Percentiles rank a stretch among this genome's conserved stretches.
These are phyloP conservation scores for Alternaria consortialis DNA, from an alignment of 2,329 filamentous ascomycete genomes.

Conservation along the genomic window DNA sequence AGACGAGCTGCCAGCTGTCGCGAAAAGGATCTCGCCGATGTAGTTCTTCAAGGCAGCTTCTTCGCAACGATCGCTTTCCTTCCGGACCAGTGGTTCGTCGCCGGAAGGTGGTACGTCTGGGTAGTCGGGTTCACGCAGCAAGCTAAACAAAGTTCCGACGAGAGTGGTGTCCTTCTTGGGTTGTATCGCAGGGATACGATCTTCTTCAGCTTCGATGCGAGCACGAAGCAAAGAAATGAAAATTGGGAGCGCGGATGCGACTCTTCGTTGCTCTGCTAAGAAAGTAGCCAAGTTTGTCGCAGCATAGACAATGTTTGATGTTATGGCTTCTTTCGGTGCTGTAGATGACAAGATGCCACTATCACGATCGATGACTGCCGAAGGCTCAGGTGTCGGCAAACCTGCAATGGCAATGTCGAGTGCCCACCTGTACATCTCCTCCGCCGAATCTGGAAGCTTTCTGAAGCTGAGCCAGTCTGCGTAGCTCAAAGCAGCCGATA, in stretches of 20 bases:
- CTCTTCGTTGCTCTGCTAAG: conserved; percentile 73
- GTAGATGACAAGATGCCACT: conserved; percentile 69
- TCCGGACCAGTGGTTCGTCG: conserved; percentile 70
- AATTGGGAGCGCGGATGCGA: conserved; percentile 78
- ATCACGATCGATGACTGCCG: conserved; percentile 65
- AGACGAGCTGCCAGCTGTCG: conserved; percentile 61
- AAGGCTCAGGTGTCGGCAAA: conserved; percentile 53
- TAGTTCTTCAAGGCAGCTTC: conserved; percentile 88
- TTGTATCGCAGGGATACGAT: conserved; percentile 31
- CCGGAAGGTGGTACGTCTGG: conserved; percentile 77
- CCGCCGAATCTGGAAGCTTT: conserved; percentile 68
- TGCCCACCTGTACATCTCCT: conserved; percentile 78
- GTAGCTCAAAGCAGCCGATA: conserved; percentile 84
- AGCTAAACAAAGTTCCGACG: conserved; percentile 38
- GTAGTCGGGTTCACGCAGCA: conserved; percentile 66
- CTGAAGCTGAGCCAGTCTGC: conserved; percentile 88
- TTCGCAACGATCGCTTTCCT: conserved; percentile 74
- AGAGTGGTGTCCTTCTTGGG: conserved; percentile 37
- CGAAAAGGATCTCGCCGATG: conserved; percentile 92
- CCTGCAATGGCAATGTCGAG: conserved; percentile 75
- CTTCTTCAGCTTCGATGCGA: conserved; percentile 67
- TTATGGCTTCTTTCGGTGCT: conserved; percentile 61
- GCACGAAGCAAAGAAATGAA: conserved; percentile 85
- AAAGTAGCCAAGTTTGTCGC: conserved; percentile 82
- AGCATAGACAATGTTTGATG: conserved; percentile 76